Conservation (phyloP, 352 stramenopile genomes). For the Albugo laibachii region DNA sequence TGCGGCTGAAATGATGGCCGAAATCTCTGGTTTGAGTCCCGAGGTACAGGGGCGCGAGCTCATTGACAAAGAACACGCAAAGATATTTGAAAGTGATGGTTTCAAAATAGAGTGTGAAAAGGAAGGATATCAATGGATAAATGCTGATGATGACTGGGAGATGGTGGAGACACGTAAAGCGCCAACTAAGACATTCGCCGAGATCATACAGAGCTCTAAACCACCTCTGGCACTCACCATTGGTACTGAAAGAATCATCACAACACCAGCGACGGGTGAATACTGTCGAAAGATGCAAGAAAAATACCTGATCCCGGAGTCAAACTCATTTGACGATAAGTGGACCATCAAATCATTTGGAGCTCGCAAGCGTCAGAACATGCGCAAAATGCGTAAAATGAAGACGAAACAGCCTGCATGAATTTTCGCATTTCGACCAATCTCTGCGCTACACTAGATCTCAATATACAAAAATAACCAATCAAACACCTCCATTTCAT, state of each 20-base stretch:
- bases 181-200: conserved; percentile 20
- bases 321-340: neutral
- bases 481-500: neutral
- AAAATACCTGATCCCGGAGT: conserved; percentile 1
- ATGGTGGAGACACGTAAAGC: conserved; percentile 24
- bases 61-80: conserved; percentile 16
- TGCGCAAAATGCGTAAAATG: conserved; percentile 10
- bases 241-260: neutral
- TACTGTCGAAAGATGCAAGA: conserved; percentile 5
- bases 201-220: conserved; percentile 17
- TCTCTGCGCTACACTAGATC: no score
- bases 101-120: conserved; percentile 4
- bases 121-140: conserved; percentile 22
- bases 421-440: no score
- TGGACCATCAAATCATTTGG: conserved; percentile 39
- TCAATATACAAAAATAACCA: no score
- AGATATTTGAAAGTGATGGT: conserved; percentile 20
- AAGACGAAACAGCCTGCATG: neutral
- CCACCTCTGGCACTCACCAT: neutral
- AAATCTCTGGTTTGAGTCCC: conserved; percentile 17
- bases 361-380: conserved; percentile 22
- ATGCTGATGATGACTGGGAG: conserved; percentile 57
- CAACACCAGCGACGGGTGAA: conserved; percentile 9
- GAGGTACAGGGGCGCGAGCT: conserved; percentile 3
- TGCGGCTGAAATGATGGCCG: conserved; percentile 32